phyloP scores from a whole-genome alignment of 306 rosid species.

The Cicer chorassanicum region DNA sequence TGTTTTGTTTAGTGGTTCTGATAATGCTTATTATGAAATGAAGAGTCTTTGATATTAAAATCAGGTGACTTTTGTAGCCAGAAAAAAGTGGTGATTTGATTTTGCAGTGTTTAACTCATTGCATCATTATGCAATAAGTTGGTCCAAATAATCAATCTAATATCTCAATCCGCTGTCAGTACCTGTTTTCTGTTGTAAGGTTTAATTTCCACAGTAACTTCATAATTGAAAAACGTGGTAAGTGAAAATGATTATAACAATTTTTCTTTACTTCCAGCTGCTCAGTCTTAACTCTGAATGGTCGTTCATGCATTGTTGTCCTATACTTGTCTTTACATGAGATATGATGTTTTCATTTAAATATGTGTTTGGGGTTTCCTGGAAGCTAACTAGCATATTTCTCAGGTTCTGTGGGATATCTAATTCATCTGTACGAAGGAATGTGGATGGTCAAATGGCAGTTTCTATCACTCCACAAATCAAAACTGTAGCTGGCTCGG shows the following conservation, averaged over 20 bases:
- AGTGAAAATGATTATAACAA: constrained; percentile 15
- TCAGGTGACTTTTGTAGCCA: constrained; percentile 20
- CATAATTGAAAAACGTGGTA: background rate
- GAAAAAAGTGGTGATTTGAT: constrained; percentile 1
- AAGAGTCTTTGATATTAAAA: constrained; percentile 5
- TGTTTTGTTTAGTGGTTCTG: background rate
- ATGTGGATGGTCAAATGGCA: constrained; percentile 53
- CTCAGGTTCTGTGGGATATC: constrained; percentile 83
- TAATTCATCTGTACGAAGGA: constrained; percentile 71
- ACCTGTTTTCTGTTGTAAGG: background rate
- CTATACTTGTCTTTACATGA: constrained; percentile 1
- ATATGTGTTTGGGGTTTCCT: constrained; percentile 33
- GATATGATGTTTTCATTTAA: constrained; percentile 7
- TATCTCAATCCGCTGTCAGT: constrained; percentile 31
- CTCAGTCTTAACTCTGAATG: background rate
- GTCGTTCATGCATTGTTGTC: background rate
- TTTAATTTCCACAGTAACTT: constrained; percentile 13
- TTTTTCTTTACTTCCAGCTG: constrained; percentile 4
- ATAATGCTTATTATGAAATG: background rate
- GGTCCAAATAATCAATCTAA: background rate
- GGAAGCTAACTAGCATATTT: constrained; percentile 41
- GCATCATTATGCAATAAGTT: constrained; percentile 12
- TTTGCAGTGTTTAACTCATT: constrained; percentile 12
- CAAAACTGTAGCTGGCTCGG: constrained; percentile 50
- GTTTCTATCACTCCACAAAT: constrained; percentile 50